Evolutionary conservation across 2,329 filamentous ascomycete genomes (phyloP).

Genomic region (Diaporthe longicolla): DNA sequence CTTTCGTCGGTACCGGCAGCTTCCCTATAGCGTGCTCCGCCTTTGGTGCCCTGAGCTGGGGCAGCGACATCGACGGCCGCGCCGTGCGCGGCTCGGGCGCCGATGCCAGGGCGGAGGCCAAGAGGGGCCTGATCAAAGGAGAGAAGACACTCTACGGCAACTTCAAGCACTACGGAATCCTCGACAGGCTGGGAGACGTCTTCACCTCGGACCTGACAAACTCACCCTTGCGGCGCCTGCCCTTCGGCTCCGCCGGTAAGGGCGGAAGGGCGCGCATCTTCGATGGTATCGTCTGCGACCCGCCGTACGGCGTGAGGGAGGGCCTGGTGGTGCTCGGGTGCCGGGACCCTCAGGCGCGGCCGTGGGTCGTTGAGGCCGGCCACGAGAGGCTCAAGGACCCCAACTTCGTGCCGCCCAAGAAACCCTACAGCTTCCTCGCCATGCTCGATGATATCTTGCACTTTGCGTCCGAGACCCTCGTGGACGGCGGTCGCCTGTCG

Average conservation of each 20-base stretch:
- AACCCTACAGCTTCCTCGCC: constrained; percentile 90
- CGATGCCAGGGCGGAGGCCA: constrained; percentile 60
- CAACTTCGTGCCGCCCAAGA: constrained; percentile 87
- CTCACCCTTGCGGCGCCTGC: constrained; percentile 74
- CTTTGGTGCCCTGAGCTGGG: constrained; percentile 86
- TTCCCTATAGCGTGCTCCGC: constrained; percentile 92
- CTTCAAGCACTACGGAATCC: constrained; percentile 85
- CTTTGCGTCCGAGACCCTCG: constrained; percentile 83
- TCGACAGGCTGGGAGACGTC: constrained; percentile 77
- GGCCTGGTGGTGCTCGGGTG: constrained; percentile 89
- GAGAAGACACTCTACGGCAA: constrained; percentile 74
- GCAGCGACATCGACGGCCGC: constrained; percentile 94
- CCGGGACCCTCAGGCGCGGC: constrained; percentile 73
- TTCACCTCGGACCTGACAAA: constrained; percentile 93
- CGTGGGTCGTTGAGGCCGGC: constrained; percentile 77
- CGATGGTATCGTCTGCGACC: constrained; percentile 95
- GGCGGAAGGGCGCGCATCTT: constrained; percentile 66
- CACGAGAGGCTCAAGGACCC: constrained; percentile 76
- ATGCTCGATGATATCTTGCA: constrained; percentile 92
- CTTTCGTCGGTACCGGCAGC: constrained; percentile 94
- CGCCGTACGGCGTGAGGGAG: constrained; percentile 95
- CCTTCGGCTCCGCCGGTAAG: constrained; percentile 48
- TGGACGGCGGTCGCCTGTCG: constrained; percentile 83
- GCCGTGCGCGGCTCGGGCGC: constrained; percentile 79
- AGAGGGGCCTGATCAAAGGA: constrained; percentile 43